phyloP scores from a whole-genome alignment of 441 rosid genomes.

The Pelargonium myrrhifolium region DNA sequence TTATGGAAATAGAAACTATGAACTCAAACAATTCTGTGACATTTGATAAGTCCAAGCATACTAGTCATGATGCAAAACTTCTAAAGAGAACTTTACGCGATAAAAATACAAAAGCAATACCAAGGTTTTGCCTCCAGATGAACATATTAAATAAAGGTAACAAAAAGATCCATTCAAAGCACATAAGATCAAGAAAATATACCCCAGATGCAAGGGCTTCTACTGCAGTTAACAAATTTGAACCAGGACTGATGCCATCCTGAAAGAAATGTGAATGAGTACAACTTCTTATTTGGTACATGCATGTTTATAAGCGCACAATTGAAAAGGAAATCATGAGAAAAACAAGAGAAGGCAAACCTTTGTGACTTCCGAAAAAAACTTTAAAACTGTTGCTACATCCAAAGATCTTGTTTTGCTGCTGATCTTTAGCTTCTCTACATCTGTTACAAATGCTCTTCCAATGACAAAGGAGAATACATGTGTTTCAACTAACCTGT shows the following conservation, averaged over 20 bases:
- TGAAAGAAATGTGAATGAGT: conserved; percentile 34
- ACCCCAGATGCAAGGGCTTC: conserved; percentile 98
- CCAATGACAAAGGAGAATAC: conserved; percentile 98
- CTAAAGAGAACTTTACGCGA: background rate
- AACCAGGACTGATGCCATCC: conserved; percentile 87
- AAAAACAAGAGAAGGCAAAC: conserved; percentile 35
- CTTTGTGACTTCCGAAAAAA: conserved; percentile 73
- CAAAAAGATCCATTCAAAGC: conserved; percentile 11
- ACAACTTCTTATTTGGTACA: conserved; percentile 9
- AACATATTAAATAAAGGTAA: background rate
- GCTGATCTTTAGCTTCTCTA: conserved; percentile 91
- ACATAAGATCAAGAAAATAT: conserved; percentile 24
- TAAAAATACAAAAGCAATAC: background rate
- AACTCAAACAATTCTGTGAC: background rate
- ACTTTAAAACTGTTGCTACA: conserved; percentile 52
- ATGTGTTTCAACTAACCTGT: conserved; percentile 99
- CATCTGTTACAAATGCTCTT: conserved; percentile 97
- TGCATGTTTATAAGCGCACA: conserved; percentile 13
- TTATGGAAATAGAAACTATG: background rate
- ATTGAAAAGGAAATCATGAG: conserved; percentile 13
- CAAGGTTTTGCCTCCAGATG: background rate
- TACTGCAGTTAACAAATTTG: conserved; percentile 82
- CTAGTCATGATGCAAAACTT: background rate
- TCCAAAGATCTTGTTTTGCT: conserved; percentile 86
- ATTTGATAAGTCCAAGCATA: background rate